Conservation (phyloP, 768 basidiomycete species). For the Favolaschia claudopus region DNA sequence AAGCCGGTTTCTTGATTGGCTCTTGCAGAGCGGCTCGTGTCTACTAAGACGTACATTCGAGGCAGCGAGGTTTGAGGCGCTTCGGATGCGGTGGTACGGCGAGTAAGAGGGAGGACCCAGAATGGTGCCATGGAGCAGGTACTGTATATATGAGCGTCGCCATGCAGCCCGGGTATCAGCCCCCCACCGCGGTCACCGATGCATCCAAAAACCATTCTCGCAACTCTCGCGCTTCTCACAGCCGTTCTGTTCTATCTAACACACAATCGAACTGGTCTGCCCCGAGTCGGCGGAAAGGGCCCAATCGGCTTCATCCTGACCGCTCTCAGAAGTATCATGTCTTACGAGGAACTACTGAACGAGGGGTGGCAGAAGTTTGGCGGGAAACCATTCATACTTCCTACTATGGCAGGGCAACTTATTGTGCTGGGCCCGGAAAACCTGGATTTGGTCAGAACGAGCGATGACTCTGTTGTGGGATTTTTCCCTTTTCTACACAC, state of each 20-base stretch:
- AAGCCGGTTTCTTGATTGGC: too few relatives aligned
- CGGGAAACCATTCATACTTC: conserved; percentile 25
- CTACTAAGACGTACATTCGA: too few relatives aligned
- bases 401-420: conserved; percentile 22
- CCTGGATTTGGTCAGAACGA: conserved; percentile 19
- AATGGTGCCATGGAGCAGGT: too few relatives aligned
- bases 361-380: conserved; percentile 23
- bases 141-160: too few relatives aligned
- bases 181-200: too few relatives aligned
- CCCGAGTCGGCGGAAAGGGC: conserved; percentile 26
- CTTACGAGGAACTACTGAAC: conserved; percentile 17
- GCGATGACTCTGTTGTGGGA: conserved; percentile 27
- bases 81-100: too few relatives aligned
- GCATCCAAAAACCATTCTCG: not conserved
- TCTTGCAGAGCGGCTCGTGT: too few relatives aligned
- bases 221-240: not conserved
- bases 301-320: conserved; percentile 25
- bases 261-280: conserved; percentile 4
- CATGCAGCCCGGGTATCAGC: too few relatives aligned
- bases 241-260: not conserved
- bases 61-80: too few relatives aligned
- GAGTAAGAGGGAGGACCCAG: too few relatives aligned
- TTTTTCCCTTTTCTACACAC: too few relatives aligned
- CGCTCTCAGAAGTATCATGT: conserved; percentile 15
- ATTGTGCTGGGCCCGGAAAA: conserved; percentile 25